phyloP scores from a whole-genome alignment of 208 protist genomes.

The Leptomonas pyrrhocoris region DNA sequence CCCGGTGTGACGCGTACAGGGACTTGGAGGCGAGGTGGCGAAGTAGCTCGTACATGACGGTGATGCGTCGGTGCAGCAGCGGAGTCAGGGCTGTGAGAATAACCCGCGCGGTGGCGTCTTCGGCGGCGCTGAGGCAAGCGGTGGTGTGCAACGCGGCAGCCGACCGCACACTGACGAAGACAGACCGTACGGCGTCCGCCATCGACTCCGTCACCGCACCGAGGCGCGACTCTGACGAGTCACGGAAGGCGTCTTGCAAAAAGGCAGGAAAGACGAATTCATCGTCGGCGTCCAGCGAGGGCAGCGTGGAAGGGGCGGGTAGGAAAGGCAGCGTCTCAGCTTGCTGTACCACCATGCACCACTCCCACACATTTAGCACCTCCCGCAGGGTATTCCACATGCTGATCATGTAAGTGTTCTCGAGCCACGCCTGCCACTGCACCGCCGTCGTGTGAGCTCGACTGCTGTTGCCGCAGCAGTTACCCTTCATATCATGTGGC shows the following conservation, averaged over 20 bases:
- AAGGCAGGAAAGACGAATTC: background rate
- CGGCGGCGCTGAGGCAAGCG: constrained; percentile 15
- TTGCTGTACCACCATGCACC: constrained; percentile 8
- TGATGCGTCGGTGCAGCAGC: constrained; percentile 61
- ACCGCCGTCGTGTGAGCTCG: background rate
- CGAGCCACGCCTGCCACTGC: constrained; percentile 27
- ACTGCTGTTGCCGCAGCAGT: background rate
- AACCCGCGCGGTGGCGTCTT: constrained; percentile 38
- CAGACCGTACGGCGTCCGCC: background rate
- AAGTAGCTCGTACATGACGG: constrained; percentile 78
- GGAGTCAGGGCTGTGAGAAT: constrained; percentile 55
- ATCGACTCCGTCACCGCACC: too few relatives aligned
- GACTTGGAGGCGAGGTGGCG: constrained; percentile 54
- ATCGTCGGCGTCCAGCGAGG: background rate
- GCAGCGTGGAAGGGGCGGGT: background rate
- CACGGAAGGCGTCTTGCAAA: background rate
- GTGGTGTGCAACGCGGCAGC: constrained; percentile 28
- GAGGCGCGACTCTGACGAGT: too few relatives aligned
- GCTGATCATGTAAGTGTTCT: constrained; percentile 5
- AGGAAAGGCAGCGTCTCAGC: constrained; percentile 18
- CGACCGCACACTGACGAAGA: constrained; percentile 5
- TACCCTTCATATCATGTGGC: background rate
- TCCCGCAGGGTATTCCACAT: constrained; percentile 20
- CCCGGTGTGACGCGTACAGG: constrained; percentile 45
- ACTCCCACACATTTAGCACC: constrained; percentile 17